Evolutionary conservation across 2,329 filamentous ascomycete species (phyloP).

Genomic region (Corinectria fuckeliana): DNA sequence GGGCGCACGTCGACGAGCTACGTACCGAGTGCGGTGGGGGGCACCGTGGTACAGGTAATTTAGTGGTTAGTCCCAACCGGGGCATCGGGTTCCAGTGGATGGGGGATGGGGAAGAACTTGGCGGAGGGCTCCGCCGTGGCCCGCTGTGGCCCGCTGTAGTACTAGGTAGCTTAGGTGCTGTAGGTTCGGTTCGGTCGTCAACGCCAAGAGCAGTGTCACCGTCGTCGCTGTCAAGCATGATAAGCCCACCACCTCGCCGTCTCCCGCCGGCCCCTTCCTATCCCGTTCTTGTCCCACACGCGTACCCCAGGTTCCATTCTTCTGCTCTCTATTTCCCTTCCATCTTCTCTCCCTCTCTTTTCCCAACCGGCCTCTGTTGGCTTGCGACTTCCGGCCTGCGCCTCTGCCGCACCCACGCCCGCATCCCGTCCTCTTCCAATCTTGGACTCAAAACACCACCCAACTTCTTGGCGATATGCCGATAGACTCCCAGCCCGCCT

Average conservation of each 20-base stretch:
- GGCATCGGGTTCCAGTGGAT: not conserved
- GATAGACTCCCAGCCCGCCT: constrained; percentile 9
- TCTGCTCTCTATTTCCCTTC: not conserved
- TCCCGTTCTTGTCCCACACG: constrained; percentile 13
- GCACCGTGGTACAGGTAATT: not conserved
- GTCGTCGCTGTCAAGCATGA: constrained; percentile 19
- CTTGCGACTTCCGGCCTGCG: not conserved
- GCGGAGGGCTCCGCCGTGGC: too few species aligned
- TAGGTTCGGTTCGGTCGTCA: constrained; percentile 5
- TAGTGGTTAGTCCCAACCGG: too few species aligned
- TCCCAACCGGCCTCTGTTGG: not conserved
- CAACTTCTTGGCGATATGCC: constrained; percentile 30
- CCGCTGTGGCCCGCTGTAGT: too few species aligned
- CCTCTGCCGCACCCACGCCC: not conserved
- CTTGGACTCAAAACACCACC: not conserved
- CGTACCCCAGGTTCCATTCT: not conserved
- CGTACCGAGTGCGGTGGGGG: not conserved
- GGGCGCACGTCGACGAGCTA: not conserved
- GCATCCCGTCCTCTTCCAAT: not conserved
- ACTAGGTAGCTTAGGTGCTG: too few species aligned
- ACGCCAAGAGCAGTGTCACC: constrained; percentile 32
- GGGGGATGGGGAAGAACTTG: not conserved
- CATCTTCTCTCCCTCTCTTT: not conserved
- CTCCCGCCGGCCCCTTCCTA: constrained; percentile 27
- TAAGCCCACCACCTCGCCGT: constrained; percentile 36